phyloP scores from a whole-genome alignment of 495 filamentous ascomycete genomes.

The Parachaetomium inaequale region DNA sequence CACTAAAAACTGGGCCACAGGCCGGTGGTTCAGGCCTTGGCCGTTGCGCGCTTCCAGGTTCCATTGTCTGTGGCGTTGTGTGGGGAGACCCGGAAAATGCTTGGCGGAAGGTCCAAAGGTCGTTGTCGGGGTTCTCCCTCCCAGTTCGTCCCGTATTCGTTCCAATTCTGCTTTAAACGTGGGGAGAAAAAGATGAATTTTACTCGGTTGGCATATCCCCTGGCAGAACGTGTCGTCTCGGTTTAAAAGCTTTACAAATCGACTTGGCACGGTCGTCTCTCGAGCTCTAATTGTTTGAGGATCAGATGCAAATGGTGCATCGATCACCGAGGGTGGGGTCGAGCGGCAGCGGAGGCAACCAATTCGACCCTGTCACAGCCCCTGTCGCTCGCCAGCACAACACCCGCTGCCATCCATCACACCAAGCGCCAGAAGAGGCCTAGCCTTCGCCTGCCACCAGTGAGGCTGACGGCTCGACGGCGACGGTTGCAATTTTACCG shows the following conservation, averaged over 20 bases:
- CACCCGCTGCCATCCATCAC: background rate
- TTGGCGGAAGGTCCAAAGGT: background rate
- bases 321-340: too few relatives aligned
- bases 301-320: too few relatives aligned
- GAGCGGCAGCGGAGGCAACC: slow-evolving; percentile 10
- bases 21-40: too few relatives aligned
- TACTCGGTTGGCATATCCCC: too few relatives aligned
- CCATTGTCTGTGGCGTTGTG: background rate
- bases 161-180: too few relatives aligned
- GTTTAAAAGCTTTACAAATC: background rate
- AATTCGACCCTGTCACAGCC: background rate
- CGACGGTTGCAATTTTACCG: background rate
- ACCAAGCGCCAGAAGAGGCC: background rate
- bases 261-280: background rate
- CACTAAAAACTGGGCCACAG: background rate
- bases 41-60: background rate
- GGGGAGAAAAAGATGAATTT: too few relatives aligned
- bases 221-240: too few relatives aligned
- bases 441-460: background rate
- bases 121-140: background rate
- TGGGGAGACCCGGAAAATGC: background rate
- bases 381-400: background rate
- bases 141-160: background rate
- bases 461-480: background rate
- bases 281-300: background rate